Conservation (phyloP, 495 filamentous ascomycete species). For the Daldinia loculata region DNA sequence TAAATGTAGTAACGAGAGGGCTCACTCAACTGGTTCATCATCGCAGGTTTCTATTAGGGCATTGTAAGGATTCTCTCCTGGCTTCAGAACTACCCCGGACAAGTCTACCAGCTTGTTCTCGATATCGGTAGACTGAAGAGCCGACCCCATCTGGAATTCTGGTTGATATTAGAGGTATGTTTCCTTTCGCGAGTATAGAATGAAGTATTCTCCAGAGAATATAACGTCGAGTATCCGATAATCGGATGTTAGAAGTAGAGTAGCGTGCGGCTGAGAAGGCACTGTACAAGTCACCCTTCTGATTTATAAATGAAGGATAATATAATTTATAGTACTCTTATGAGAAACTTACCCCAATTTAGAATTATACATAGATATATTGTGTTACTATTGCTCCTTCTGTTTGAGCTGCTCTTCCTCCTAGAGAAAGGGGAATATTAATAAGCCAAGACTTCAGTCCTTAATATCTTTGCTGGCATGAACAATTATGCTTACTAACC, state of each 20-base stretch:
- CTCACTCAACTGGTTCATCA: slow-evolving; percentile 64
- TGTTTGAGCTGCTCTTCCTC: not conserved
- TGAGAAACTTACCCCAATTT: too few relatives aligned
- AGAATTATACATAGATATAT: not conserved
- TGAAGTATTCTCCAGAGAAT: not conserved
- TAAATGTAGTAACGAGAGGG: not conserved
- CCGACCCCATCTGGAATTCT: slow-evolving; percentile 44
- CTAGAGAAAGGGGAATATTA: not conserved
- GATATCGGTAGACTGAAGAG: slow-evolving; percentile 53
- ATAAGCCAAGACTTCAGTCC: not conserved
- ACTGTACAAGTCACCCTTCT: not conserved
- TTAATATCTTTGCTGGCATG: too few relatives aligned
- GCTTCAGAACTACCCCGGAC: slow-evolving; percentile 58
- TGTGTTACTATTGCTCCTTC: not conserved
- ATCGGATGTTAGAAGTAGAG: not conserved
- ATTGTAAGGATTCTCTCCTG: slow-evolving; percentile 77
- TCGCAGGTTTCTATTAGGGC: slow-evolving; percentile 70
- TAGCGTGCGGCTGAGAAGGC: not conserved
- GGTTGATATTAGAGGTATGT: not conserved
- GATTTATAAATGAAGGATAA: not conserved
- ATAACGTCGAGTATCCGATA: not conserved
- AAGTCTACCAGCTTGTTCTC: slow-evolving; percentile 66
- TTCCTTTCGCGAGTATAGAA: not conserved
- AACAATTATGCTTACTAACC: not conserved
- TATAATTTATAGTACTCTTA: not conserved